A percentile compares a stretch with the other conserved stretches of the same genome.
These are phyloP conservation scores for Lichtheimia ornata DNA, from an alignment of 371 early-diverging fungal genomes.

Conservation along the genomic window DNA sequence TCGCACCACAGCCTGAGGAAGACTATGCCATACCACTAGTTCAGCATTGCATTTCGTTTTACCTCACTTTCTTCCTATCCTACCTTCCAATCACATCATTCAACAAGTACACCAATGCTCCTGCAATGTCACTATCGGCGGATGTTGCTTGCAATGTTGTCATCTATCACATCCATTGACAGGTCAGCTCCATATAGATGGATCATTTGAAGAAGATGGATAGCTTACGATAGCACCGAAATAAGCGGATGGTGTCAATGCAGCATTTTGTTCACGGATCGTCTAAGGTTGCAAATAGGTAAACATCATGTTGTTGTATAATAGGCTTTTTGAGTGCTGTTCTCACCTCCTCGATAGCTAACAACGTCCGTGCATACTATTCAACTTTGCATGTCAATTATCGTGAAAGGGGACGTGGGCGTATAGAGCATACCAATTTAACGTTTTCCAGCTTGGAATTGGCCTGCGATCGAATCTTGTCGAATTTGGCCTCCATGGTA, in stretches of 20 bases:
- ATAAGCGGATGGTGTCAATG: conserved; percentile 77
- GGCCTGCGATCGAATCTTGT: conserved; percentile 63
- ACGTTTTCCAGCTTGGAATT: conserved; percentile 85
- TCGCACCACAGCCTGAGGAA: conserved; percentile 63
- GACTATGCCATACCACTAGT: conserved; percentile 23
- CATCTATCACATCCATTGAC: conserved; percentile 52
- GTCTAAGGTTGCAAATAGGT: conserved; percentile 43
- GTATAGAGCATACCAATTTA: conserved; percentile 51
- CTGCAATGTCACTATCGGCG: conserved; percentile 53
- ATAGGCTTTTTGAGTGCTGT: neutral
- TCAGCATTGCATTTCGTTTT: neutral
- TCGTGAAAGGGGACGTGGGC: too few species aligned
- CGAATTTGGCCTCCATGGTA: conserved; percentile 52
- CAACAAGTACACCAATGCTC: conserved; percentile 78
- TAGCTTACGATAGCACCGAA: conserved; percentile 81
- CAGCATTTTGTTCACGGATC: conserved; percentile 72
- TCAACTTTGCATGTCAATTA: neutral
- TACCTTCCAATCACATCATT: conserved; percentile 81
- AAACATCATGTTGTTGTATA: neutral
- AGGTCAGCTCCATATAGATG: neutral
- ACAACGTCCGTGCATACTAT: conserved; percentile 74
- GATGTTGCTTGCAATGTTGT: conserved; percentile 60
- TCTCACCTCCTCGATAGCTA: conserved; percentile 85
- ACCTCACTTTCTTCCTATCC: conserved; percentile 12
- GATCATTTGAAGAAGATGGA: neutral